Evolutionary conservation across 768 basidiomycete species (phyloP).

Genomic region (Calvatia gigantea): DNA sequence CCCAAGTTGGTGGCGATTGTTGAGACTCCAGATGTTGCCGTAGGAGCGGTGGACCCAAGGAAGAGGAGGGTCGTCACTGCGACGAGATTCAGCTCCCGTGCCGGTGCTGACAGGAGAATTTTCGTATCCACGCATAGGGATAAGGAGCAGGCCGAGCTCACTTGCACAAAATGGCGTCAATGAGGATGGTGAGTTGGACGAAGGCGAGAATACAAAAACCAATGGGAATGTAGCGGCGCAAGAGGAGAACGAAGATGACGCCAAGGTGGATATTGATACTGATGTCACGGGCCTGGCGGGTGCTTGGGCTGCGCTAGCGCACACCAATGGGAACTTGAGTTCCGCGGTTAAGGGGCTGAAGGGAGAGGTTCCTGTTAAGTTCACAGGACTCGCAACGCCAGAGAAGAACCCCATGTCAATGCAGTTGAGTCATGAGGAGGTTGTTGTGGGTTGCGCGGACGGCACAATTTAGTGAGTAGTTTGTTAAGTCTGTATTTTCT

Average conservation of each 20-base stretch:
- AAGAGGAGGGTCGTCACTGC: conserved; percentile 85
- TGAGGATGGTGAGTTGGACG: conserved; percentile 21
- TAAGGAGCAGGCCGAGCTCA: conserved; percentile 30
- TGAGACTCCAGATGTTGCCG: conserved; percentile 85
- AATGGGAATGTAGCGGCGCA: conserved; percentile 9
- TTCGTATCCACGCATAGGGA: conserved; percentile 81
- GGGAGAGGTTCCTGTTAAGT: conserved; percentile 63
- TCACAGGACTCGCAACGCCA: conserved; percentile 76
- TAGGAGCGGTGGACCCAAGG: conserved; percentile 82
- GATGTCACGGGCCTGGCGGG: conserved; percentile 67
- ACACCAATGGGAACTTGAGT: conserved; percentile 20
- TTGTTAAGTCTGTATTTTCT: conserved; percentile 24
- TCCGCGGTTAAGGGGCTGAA: conserved; percentile 53
- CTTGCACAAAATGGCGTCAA: conserved; percentile 12
- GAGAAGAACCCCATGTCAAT: conserved; percentile 96
- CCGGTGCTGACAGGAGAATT: conserved; percentile 79
- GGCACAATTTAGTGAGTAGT: conserved; percentile 85
- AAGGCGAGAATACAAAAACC: conserved; percentile 14
- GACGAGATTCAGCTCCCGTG: conserved; percentile 81
- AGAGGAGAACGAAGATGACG: conserved; percentile 18
- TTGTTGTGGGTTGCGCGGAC: conserved; percentile 88
- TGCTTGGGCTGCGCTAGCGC: conserved; percentile 70
- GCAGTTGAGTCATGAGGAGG: conserved; percentile 87
- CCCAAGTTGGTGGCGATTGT: conserved; percentile 80
- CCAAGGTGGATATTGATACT: conserved; percentile 58